phyloP scores from a whole-genome alignment of 2,329 filamentous ascomycete species.

The Penicillium sp. region DNA sequence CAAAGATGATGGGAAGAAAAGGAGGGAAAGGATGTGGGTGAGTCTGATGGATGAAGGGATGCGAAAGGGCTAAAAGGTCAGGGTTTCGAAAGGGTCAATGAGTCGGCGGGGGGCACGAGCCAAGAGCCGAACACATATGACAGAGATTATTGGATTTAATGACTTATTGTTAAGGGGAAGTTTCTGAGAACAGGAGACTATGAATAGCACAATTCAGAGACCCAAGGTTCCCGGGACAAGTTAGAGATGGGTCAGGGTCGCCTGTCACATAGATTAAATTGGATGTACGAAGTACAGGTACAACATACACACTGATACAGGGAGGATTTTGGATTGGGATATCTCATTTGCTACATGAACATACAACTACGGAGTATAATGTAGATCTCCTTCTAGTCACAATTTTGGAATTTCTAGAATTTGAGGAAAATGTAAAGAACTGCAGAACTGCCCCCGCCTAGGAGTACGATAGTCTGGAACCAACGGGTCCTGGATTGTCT shows the following conservation, averaged over 20 bases:
- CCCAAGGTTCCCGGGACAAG: slow-evolving; percentile 16
- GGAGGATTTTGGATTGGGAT: no score
- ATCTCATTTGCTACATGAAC: background rate
- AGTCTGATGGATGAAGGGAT: slow-evolving; percentile 6
- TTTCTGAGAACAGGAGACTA: background rate
- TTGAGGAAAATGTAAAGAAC: background rate
- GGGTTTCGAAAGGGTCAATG: slow-evolving; percentile 8
- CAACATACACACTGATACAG: background rate
- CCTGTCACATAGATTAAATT: slow-evolving; percentile 9
- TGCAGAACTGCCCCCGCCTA: background rate
- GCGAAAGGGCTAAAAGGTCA: slow-evolving; percentile 4
- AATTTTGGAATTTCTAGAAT: background rate
- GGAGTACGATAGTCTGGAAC: background rate
- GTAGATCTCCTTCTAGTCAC: background rate
- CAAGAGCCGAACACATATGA: slow-evolving; percentile 7
- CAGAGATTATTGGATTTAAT: background rate
- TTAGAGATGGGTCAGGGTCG: slow-evolving; percentile 12
- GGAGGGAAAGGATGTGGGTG: background rate
- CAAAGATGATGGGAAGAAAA: background rate
- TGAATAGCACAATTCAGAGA: slow-evolving; percentile 10
- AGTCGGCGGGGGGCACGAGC: slow-evolving; percentile 8
- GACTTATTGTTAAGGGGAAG: background rate
- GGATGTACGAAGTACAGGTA: background rate
- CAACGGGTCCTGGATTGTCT: slow-evolving; percentile 4
- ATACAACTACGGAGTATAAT: background rate